These are phyloP conservation scores for Globisporangium perplexum DNA, from an alignment of 352 stramenopile species.

Conservation along the genomic window DNA sequence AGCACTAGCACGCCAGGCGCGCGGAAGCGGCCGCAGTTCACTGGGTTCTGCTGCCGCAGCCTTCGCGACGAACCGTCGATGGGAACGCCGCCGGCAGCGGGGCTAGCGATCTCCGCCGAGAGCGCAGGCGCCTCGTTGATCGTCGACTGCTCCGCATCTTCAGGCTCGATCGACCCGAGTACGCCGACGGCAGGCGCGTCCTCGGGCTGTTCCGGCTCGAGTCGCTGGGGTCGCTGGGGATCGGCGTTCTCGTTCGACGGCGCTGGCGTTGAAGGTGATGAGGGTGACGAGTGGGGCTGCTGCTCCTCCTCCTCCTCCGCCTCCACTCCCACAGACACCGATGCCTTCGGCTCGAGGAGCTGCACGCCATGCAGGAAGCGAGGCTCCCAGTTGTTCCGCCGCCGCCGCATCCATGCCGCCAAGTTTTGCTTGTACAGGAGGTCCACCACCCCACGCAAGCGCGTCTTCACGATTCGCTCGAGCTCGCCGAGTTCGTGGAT, in stretches of 20 bases:
- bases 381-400: background rate
- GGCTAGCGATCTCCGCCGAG: too few relatives aligned
- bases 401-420: slow-evolving; percentile 6
- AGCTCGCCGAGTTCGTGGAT: slow-evolving; percentile 9
- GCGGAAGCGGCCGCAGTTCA: slow-evolving; percentile 3
- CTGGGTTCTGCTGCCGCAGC: background rate
- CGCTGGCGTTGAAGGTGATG: too few relatives aligned
- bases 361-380: slow-evolving; percentile 1
- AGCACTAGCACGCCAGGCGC: slow-evolving; percentile 6
- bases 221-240: background rate
- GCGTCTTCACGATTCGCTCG: slow-evolving; percentile 8
- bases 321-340: background rate
- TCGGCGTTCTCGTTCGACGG: background rate
- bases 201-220: background rate
- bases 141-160: background rate
- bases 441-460: slow-evolving; percentile 2
- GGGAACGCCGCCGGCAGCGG: background rate
- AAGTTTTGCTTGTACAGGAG: slow-evolving; percentile 12
- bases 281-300: background rate
- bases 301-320: background rate
- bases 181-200: too few relatives aligned
- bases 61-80: background rate
- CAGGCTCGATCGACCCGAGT: background rate
- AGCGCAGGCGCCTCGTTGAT: too few relatives aligned
- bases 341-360: background rate